phyloP scores from a whole-genome alignment of 345 rosid species.

The Eucalyptus polybractea region DNA sequence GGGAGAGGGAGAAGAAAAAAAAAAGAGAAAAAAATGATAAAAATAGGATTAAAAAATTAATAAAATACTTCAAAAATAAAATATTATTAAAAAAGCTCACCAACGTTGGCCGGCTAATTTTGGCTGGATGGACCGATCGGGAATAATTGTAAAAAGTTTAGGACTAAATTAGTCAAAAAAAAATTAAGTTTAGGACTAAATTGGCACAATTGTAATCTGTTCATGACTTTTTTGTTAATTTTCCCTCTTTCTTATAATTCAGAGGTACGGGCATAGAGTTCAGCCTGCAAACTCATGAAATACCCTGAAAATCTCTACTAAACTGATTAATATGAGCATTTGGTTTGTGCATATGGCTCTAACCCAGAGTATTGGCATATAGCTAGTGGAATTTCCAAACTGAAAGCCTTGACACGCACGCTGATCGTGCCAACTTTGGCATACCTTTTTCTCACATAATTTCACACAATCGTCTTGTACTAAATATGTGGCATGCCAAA shows the following conservation, averaged over 20 bases:
- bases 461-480: background rate
- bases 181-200: too few species aligned
- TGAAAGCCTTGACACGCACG: background rate
- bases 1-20: too few species aligned
- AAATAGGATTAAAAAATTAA: too few species aligned
- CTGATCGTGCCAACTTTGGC: background rate
- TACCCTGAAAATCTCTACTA: background rate
- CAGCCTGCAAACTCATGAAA: background rate
- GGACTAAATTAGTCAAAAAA: too few species aligned
- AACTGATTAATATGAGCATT: background rate
- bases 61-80: too few species aligned
- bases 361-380: background rate
- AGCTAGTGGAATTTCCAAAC: background rate
- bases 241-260: background rate
- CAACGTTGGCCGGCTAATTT: fast-evolving
- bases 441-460: background rate
- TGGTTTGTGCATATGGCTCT: background rate
- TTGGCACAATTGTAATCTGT: too few species aligned
- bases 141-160: too few species aligned
- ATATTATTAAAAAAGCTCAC: too few species aligned
- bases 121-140: fast-evolving
- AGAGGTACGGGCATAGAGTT: background rate
- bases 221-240: too few species aligned
- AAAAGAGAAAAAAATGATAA: too few species aligned
- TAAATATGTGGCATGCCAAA: background rate